Evolutionary conservation across 75 land plant species (phyloP).

Genomic region (Ceratopteris richardii): DNA sequence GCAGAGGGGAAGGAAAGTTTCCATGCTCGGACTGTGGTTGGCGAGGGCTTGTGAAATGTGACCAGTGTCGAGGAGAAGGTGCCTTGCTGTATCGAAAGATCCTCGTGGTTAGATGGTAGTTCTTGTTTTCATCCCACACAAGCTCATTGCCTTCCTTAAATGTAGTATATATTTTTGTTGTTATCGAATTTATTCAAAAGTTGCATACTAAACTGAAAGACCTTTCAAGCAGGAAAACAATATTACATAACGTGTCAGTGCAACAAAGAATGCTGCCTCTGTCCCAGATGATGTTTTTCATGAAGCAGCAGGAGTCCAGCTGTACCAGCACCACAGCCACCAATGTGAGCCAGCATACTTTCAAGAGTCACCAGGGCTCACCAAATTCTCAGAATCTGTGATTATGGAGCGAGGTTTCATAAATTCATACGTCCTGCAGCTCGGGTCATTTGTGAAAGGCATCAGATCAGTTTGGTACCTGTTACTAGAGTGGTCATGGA

Average conservation of each 20-base stretch:
- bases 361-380: slow-evolving; percentile 62
- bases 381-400: slow-evolving; percentile 77
- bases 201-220: no score
- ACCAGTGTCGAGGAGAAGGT: slow-evolving; percentile 54
- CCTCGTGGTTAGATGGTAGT: slow-evolving; percentile 73
- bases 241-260: slow-evolving; percentile 57
- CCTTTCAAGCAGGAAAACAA: slow-evolving; percentile 93
- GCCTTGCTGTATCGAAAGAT: slow-evolving; percentile 45
- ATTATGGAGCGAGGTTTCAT: slow-evolving; percentile 50
- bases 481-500: slow-evolving; percentile 83
- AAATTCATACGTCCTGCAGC: slow-evolving; percentile 77
- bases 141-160: no score
- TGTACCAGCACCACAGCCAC: slow-evolving; percentile 70
- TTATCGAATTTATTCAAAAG: no score
- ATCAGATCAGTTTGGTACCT: slow-evolving; percentile 77
- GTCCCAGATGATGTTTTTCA: slow-evolving; percentile 87
- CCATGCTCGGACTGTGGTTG: slow-evolving; percentile 69
- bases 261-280: slow-evolving; percentile 72
- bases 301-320: slow-evolving; percentile 57
- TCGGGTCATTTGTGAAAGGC: slow-evolving; percentile 81
- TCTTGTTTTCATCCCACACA: neutral
- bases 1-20: slow-evolving; percentile 69
- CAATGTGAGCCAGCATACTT: slow-evolving; percentile 86
- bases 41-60: slow-evolving; percentile 77
- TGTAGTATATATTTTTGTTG: no score